Base-by-base conservation (phyloP, 371 early-diverging fungal genomes). In the Mortierella sp. region DNA sequence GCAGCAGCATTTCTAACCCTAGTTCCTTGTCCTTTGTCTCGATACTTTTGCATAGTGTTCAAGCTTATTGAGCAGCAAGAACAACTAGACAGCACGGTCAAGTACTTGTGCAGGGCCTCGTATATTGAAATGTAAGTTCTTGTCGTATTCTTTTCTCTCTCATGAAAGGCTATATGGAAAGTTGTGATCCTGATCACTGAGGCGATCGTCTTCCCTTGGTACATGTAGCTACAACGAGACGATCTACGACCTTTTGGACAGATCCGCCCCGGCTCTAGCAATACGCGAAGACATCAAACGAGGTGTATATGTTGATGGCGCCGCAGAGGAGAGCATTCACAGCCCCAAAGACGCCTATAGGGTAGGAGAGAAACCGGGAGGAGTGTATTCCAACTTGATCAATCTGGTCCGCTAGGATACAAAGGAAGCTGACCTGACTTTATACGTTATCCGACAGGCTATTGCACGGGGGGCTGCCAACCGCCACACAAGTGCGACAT, bases 41-140 rank as follows among this genome's bases (percentile, higher is more conserved):
- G 12, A 40, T 34, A 40, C 12, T 10, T 31, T 16, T n/a, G n/a
- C 12, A 13, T 54, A 79, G 73, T 88, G 60, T 88, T 88, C 69
- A 69, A 63, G 13, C 68, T 82, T 17, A 87, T 88, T 17, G 72
- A 80, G 2, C 63, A 77, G 24, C 79, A 80, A 60, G 82, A 84
- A 46, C 76, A 80, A 46, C 65, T 67, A 39, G 51, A 60, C 37
- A 80, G 80, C 2, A 67, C 79, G 0, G 78, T 84, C 52, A 73
- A 84, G 60, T 93, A 90, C 60, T 78, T 92, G 9, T 92, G 92
- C 71, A 84, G 87, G 34, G 93, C 91, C 9, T 92, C 93, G 1
- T 94, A 92, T 60, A 85, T 93, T 44, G 96, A 96, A 68, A 94
- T 97, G 77, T 76, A 61, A 50, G 69, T n/a, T n/a, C n/a, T n/a